These are phyloP conservation scores for Endocalyx cinctus DNA, from an alignment of 2,329 filamentous ascomycete species.

Conservation along the genomic window DNA sequence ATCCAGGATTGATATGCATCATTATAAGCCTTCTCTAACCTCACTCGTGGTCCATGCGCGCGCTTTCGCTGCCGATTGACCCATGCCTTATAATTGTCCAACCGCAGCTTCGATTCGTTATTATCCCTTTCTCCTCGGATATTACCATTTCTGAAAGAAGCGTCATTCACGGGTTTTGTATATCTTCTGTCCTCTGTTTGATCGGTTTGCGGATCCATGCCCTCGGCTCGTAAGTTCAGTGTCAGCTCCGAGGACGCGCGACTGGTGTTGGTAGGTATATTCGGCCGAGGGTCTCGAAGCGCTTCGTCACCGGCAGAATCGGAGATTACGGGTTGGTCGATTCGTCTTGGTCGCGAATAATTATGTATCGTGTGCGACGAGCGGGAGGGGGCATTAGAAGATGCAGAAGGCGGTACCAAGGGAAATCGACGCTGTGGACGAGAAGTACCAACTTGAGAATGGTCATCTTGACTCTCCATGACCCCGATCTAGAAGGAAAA, in stretches of 20 bases:
- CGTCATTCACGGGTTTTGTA: conserved; percentile 8
- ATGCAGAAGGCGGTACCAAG: conserved; percentile 5
- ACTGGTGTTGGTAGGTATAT: conserved; percentile 3
- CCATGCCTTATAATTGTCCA: conserved; percentile 19
- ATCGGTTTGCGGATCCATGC: too few relatives aligned
- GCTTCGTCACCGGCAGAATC: conserved; percentile 7
- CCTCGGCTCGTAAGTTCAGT: too few relatives aligned
- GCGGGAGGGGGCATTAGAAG: conserved; percentile 1
- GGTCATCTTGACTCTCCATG: conserved; percentile 13
- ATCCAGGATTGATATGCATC: conserved; percentile 40
- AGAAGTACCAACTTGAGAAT: conserved; percentile 9
- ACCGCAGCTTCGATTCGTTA: conserved; percentile 5
- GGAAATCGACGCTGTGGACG: conserved; percentile 10
- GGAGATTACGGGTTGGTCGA: conserved; percentile 10
- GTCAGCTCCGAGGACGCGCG: too few relatives aligned
- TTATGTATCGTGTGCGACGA: conserved; percentile 6
- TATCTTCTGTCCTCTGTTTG: too few relatives aligned
- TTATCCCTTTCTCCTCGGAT: neutral
- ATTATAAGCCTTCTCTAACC: conserved; percentile 25
- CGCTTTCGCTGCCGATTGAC: conserved; percentile 13
- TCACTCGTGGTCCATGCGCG: conserved; percentile 23
- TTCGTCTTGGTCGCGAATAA: conserved; percentile 10
- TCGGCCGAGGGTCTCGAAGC: conserved; percentile 7
- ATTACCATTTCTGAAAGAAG: conserved; percentile 1
- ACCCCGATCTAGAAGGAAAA: conserved; percentile 9